These are phyloP conservation scores for Raddia distichophylla DNA, from an alignment of 176 grass and related monocot genomes.

Conservation along the genomic window DNA sequence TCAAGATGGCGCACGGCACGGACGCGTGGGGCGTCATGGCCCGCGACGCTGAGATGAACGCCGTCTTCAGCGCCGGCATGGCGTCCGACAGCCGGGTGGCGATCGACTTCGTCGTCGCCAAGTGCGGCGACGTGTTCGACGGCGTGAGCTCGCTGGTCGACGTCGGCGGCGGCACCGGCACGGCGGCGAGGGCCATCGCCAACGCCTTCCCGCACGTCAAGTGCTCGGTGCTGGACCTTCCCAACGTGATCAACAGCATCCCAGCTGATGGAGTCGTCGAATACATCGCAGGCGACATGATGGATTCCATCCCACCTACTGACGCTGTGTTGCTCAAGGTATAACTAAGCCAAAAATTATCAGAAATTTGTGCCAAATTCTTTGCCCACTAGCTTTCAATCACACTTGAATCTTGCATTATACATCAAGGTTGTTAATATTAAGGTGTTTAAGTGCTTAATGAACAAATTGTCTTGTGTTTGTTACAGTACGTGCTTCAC, in stretches of 20 bases:
- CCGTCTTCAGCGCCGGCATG: slow-evolving; percentile 45
- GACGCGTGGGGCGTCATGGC: slow-evolving; percentile 15
- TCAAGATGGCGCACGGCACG: slow-evolving; percentile 19
- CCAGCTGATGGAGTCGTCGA: not conserved
- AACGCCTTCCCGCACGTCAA: slow-evolving; percentile 45
- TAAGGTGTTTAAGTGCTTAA: too few species aligned
- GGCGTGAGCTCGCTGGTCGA: slow-evolving; percentile 50
- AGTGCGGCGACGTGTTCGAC: slow-evolving; percentile 28
- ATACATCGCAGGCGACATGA: slow-evolving; percentile 51
- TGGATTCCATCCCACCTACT: slow-evolving; percentile 35
- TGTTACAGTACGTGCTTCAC: too few species aligned
- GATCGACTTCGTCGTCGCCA: not conserved
- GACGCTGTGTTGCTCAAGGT: slow-evolving; percentile 49
- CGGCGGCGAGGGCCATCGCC: not conserved
- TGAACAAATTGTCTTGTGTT: too few species aligned
- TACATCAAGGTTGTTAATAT: too few species aligned
- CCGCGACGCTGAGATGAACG: not conserved
- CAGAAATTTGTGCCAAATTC: too few species aligned
- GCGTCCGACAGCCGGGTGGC: not conserved
- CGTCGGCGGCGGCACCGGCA: slow-evolving; percentile 48
- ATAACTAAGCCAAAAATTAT: not conserved
- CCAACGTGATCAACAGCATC: slow-evolving; percentile 33
- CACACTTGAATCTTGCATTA: too few species aligned
- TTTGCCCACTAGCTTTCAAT: too few species aligned
- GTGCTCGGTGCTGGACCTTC: slow-evolving; percentile 56